Evolutionary conservation across 2,329 filamentous ascomycete genomes (phyloP), one percentile per base, ranked within the genome.

Genomic region (Thermomyces lanuginosus): DNA sequence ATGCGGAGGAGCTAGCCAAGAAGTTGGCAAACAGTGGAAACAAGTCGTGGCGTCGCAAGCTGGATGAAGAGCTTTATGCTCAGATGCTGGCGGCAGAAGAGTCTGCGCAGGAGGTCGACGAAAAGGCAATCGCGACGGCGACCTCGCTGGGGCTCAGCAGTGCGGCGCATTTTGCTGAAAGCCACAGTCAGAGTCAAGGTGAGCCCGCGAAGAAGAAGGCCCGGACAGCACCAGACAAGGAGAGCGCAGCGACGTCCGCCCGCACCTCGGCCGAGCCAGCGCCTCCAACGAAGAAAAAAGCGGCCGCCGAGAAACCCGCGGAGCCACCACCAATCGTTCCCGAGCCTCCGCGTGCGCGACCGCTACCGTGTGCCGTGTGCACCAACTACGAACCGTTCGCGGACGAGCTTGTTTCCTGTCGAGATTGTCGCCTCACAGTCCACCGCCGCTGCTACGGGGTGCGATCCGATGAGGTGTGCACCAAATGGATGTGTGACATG

Each of bases 401-500:
- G 8, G 76, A 83, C 27, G 66, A 79, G 37, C 70, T 81, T 41
- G 49, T 91, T 9, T 72, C 76, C 21, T 98, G 89, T 51, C 69
- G 72, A 25, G 82, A 92, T 44, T 98, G 89, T 51, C 76, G 82
- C 28, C 58, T 98, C 51, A 83, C 83, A 3, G 86, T 95, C 13
- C 89, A 98, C 52, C 76, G 79, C 28, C 72, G 72, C 35, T 98
- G 89, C 54, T 98, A 95, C 46, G 89, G 89, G n/a, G 65, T 95
- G 16, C 71, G 76, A 23, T 72, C 76, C 26, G 55, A 54, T 30
- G 70, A 79, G 21, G 66, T 64, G 28, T 66, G 71, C 16, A 68
- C 65, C 22, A 92, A 92, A 53, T 98, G 89, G 89, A 70, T 76
- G 21, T 98, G 89, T 51, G 89, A 95, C 53, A 92, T 84, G 69